A percentile compares a stretch with the other conserved stretches of the same genome.
These are phyloP conservation scores for Leptographium wingfieldii DNA, from an alignment of 2,329 filamentous ascomycete species.

Conservation along the genomic window DNA sequence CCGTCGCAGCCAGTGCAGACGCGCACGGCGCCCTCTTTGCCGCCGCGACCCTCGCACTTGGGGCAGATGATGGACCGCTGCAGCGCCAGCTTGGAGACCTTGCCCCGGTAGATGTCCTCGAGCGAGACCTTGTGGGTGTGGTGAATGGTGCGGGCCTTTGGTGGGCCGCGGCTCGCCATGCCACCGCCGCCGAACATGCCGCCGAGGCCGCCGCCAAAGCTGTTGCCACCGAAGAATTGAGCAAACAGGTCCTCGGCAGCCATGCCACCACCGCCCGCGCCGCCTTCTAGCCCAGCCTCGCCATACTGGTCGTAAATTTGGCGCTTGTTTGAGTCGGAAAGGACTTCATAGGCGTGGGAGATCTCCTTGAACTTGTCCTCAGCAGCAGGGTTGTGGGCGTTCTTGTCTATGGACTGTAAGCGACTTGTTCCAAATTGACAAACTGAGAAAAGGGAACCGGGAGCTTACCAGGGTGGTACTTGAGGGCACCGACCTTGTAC, in stretches of 20 bases:
- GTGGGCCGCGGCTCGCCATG: conserved; percentile 67
- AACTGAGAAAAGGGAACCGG: not conserved
- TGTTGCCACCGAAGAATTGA: conserved; percentile 81
- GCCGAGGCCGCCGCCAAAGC: conserved; percentile 59
- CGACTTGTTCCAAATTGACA: not conserved
- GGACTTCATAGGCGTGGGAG: conserved; percentile 87
- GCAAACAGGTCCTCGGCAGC: conserved; percentile 92
- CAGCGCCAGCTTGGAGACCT: conserved; percentile 91
- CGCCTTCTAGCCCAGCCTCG: conserved; percentile 89
- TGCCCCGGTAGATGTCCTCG: conserved; percentile 96
- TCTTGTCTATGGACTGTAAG: conserved; percentile 60
- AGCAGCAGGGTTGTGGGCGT: conserved; percentile 80
- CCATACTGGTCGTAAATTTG: conserved; percentile 93
- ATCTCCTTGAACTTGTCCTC: conserved; percentile 98
- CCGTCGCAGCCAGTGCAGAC: conserved; percentile 85
- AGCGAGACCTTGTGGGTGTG: conserved; percentile 97
- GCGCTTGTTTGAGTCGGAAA: conserved; percentile 87
- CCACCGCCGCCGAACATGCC: conserved; percentile 68
- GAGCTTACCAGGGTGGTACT: conserved; percentile 66
- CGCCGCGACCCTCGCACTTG: conserved; percentile 85
- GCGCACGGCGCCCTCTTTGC: conserved; percentile 96
- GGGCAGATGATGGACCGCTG: conserved; percentile 96
- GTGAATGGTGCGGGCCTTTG: conserved; percentile 88
- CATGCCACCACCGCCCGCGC: conserved; percentile 70
- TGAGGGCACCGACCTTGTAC: conserved; percentile 72